Evolutionary conservation across 805 yeast species (phyloP).

Genomic region (Kuraishia piskuri): DNA sequence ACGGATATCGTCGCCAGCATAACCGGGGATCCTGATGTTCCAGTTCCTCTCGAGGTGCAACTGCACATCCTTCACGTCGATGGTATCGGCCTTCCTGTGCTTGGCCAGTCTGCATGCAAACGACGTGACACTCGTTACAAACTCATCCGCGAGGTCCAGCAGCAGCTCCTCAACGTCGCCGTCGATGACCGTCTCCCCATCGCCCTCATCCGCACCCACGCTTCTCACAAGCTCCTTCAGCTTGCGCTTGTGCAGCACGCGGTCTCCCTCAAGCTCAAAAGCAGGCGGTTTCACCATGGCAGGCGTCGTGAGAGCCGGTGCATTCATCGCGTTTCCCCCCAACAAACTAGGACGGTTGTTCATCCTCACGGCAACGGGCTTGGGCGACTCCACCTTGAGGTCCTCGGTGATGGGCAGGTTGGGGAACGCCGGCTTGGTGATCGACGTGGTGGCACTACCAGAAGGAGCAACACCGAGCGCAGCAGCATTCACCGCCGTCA

Average conservation of each 20-base stretch:
- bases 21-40: conserved; percentile 94
- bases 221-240: conserved; percentile 78
- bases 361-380: conserved; percentile 50
- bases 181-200: conserved; percentile 82
- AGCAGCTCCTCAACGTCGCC: conserved; percentile 93
- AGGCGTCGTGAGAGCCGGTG: conserved; percentile 70
- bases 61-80: conserved; percentile 87
- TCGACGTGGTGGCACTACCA: conserved; percentile 11
- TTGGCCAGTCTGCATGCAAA: conserved; percentile 95
- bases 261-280: conserved; percentile 71
- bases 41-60: conserved; percentile 86
- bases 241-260: conserved; percentile 85
- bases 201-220: conserved; percentile 82
- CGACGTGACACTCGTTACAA: conserved; percentile 80
- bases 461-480: conserved; percentile 8
- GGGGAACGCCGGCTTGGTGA: conserved; percentile 43
- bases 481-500: conserved; percentile 36
- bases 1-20: conserved; percentile 83
- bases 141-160: conserved; percentile 91
- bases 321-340: conserved; percentile 72
- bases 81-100: conserved; percentile 79
- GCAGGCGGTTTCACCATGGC: conserved; percentile 68
- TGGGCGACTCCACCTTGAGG: conserved; percentile 56
- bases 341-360: conserved; percentile 75
- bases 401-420: conserved; percentile 66